Evolutionary conservation across 2,329 filamentous ascomycete species (phyloP).

Genomic region (Fusarium albidum): DNA sequence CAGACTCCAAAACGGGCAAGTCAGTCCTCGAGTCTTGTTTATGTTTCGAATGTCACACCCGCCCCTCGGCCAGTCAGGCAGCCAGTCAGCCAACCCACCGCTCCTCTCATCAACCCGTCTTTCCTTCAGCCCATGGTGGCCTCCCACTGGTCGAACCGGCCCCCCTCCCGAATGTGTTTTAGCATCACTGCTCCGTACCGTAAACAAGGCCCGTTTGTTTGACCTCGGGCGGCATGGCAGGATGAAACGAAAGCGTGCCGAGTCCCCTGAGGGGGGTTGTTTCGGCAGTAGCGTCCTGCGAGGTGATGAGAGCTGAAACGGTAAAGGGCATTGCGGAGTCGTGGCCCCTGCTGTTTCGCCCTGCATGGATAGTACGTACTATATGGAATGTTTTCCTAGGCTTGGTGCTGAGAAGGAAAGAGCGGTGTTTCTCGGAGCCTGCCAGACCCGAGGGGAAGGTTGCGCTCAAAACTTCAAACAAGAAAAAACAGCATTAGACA

Average conservation of each 20-base stretch:
- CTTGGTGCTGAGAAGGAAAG: background rate
- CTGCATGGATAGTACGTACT: background rate
- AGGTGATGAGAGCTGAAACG: background rate
- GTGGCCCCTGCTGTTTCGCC: background rate
- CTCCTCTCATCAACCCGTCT: too few species aligned
- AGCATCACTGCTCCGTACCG: too few species aligned
- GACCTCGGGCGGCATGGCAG: constrained; percentile 10
- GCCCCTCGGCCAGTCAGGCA: too few species aligned
- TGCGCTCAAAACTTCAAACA: background rate
- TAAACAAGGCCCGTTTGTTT: background rate
- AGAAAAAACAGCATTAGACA: too few species aligned
- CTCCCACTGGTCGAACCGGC: too few species aligned
- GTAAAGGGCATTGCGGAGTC: background rate
- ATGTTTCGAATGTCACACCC: too few species aligned
- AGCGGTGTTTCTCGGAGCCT: constrained; percentile 13
- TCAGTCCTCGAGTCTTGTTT: too few species aligned
- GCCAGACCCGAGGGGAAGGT: background rate
- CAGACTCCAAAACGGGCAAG: too few species aligned
- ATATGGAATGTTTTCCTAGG: too few species aligned
- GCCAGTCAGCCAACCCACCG: too few species aligned
- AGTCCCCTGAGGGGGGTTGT: background rate
- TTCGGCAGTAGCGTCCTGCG: background rate
- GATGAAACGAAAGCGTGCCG: constrained; percentile 21
- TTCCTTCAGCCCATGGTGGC: too few species aligned
- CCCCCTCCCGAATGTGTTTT: too few species aligned